These are phyloP conservation scores for Persicaria tinctoria DNA, from an alignment of 148 eudicot species.

Conservation along the genomic window DNA sequence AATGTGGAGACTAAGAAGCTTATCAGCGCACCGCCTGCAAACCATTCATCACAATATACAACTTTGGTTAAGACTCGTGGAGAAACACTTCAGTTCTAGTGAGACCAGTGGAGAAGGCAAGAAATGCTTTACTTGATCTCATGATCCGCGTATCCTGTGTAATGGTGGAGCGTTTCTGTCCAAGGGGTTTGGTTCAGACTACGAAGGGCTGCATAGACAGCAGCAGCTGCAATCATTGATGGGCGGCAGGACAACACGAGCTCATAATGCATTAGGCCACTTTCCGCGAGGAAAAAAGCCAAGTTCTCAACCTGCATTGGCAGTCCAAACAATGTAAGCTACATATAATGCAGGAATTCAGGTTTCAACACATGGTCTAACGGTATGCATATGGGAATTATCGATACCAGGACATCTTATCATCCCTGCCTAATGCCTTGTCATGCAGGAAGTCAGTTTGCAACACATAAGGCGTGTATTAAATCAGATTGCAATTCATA, in stretches of 20 bases:
- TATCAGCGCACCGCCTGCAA: constrained; percentile 59
- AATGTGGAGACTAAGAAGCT: constrained; percentile 36
- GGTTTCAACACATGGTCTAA: neutral
- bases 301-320: constrained; percentile 61
- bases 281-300: constrained; percentile 67
- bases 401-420: too few species aligned
- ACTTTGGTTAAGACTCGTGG: neutral
- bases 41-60: neutral
- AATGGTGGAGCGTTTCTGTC: constrained; percentile 59
- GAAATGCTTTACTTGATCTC: constrained; percentile 35
- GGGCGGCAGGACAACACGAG: constrained; percentile 36
- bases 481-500: neutral
- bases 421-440: neutral
- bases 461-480: too few species aligned
- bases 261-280: constrained; percentile 48
- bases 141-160: constrained; percentile 59
- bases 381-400: too few species aligned
- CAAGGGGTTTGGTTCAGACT: constrained; percentile 53
- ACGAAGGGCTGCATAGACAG: constrained; percentile 59
- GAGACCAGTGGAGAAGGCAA: neutral
- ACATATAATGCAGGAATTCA: neutral
- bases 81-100: neutral
- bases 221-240: constrained; percentile 63
- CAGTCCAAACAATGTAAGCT: neutral
- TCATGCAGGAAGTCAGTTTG: neutral